phyloP scores from a whole-genome alignment of 2,329 filamentous ascomycete genomes.

The Aspergillus vadensis region DNA sequence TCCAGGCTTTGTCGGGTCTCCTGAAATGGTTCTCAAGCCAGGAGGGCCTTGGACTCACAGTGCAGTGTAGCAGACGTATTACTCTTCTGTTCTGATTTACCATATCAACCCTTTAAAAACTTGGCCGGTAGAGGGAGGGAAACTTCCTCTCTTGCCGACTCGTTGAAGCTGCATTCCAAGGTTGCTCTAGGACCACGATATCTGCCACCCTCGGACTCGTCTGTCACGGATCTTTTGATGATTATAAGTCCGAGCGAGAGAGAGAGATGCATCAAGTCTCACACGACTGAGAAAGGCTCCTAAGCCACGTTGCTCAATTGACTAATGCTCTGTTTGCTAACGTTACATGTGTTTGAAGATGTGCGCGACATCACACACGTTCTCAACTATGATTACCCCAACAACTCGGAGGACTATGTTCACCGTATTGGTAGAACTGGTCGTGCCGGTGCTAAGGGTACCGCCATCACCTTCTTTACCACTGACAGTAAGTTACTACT shows the following conservation, averaged over 20 bases:
- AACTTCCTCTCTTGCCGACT: conserved; percentile 57
- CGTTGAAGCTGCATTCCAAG: conserved; percentile 78
- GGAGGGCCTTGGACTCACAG: conserved; percentile 85
- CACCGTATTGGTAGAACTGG: conserved; percentile 70
- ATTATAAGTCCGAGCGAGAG: conserved; percentile 51
- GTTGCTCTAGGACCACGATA: conserved; percentile 67
- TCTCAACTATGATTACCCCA: conserved; percentile 99
- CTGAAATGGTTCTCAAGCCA: conserved; percentile 71
- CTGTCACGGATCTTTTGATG: conserved; percentile 45
- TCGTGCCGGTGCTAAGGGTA: conserved; percentile 83
- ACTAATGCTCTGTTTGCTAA: conserved; percentile 71
- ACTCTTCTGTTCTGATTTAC: conserved; percentile 60
- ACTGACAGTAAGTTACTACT: conserved; percentile 84
- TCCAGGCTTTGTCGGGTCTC: conserved; percentile 83
- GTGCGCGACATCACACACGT: conserved; percentile 99
- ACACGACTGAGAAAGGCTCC: conserved; percentile 60
- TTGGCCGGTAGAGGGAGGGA: conserved; percentile 72
- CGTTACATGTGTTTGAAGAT: conserved; percentile 75
- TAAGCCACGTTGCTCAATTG: conserved; percentile 45
- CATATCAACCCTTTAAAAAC: conserved; percentile 63
- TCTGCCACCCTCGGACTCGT: conserved; percentile 56
- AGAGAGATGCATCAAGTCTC: conserved; percentile 63
- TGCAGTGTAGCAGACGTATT: conserved; percentile 72
- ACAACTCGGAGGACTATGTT: conserved; percentile 76
- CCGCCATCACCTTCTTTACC: conserved; percentile 97